A percentile compares a stretch with the other conserved stretches of the same genome.
These are phyloP conservation scores for Histomonas meleagridis DNA, from an alignment of 208 protist species.

Conservation along the genomic window DNA sequence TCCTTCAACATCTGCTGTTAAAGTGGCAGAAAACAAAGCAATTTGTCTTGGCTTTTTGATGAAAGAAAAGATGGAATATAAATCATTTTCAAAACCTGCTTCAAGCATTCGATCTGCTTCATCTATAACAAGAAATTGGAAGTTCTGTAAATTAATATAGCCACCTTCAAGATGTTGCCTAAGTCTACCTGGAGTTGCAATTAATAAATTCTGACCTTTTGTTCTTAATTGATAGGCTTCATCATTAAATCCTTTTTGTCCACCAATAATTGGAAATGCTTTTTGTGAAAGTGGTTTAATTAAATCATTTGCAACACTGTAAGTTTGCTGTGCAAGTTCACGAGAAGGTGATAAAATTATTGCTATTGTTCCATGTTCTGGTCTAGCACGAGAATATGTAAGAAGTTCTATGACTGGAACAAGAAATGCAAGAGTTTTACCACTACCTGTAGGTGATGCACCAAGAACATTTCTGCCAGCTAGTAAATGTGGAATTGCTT, in stretches of 20 bases:
- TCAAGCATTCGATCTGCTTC: conserved; percentile 93
- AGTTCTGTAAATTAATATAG: conserved; percentile 38
- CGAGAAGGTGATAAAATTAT: conserved; percentile 90
- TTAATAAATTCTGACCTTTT: conserved; percentile 82
- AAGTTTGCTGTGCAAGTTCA: conserved; percentile 94
- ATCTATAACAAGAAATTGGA: conserved; percentile 71
- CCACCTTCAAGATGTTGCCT: conserved; percentile 90
- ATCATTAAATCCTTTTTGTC: conserved; percentile 72
- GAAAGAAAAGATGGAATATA: conserved; percentile 77
- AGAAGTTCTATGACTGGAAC: conserved; percentile 81
- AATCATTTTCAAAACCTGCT: conserved; percentile 78
- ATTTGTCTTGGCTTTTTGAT: conserved; percentile 76
- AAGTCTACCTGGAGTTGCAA: conserved; percentile 90
- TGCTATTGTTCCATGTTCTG: conserved; percentile 77
- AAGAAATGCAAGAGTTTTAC: conserved; percentile 93
- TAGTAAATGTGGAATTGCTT: conserved; percentile 74
- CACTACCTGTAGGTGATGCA: conserved; percentile 87
- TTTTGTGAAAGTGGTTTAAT: conserved; percentile 51
- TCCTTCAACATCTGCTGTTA: conserved; percentile 68
- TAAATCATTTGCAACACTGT: conserved; percentile 79
- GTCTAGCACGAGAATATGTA: conserved; percentile 67
- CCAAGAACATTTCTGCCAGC: conserved; percentile 88
- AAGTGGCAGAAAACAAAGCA: conserved; percentile 97
- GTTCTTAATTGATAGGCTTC: conserved; percentile 70
- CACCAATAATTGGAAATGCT: conserved; percentile 90